phyloP scores from a whole-genome alignment of 2,329 filamentous ascomycete species.

The Fusarium brevicatenulatum region DNA sequence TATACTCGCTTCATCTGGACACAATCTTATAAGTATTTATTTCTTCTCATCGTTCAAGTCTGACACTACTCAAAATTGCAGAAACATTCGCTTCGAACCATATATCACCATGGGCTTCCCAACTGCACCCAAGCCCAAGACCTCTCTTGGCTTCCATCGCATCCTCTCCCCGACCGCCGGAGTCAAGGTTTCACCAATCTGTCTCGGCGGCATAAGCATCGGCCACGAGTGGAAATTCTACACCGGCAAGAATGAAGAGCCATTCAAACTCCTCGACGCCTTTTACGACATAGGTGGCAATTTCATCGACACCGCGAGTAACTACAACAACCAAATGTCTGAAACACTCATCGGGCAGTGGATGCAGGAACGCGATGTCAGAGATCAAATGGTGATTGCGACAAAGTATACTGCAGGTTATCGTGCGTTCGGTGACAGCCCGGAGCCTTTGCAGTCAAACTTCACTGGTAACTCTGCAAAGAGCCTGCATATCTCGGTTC shows the following conservation, averaged over 20 bases:
- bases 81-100: accelerated
- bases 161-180: not conserved
- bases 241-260: not conserved
- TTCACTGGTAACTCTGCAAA: slow-evolving; percentile 52
- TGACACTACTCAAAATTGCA: accelerated
- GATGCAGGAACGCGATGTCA: accelerated
- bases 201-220: not conserved
- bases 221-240: not conserved
- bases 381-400: not conserved
- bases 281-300: not conserved
- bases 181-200: not conserved
- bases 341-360: accelerated
- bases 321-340: not conserved
- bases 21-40: not conserved
- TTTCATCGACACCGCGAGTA: accelerated
- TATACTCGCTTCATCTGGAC: not conserved
- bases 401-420: not conserved
- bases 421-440: accelerated
- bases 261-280: accelerated
- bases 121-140: not conserved
- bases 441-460: slow-evolving; percentile 40
- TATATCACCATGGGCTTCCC: not conserved
- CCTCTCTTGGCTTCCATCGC: not conserved
- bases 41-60: accelerated
- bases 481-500: slow-evolving; percentile 52